phyloP scores from a whole-genome alignment of 1,284 basidiomycete genomes.

The Garcileccinum viscosum region DNA sequence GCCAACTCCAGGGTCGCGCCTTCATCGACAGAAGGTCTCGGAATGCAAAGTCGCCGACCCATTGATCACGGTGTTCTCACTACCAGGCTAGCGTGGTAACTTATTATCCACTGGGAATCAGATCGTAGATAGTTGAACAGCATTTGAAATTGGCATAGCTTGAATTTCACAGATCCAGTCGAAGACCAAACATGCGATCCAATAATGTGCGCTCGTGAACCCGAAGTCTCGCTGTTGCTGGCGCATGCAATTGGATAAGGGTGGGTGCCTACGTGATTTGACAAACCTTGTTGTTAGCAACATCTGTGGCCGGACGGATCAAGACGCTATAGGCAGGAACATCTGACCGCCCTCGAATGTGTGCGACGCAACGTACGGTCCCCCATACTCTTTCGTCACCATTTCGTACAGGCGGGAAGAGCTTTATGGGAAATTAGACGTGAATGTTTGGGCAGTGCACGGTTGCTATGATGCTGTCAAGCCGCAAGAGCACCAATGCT shows the following conservation, averaged over 20 bases:
- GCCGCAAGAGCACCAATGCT: conserved; percentile 65
- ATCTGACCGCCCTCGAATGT: background rate
- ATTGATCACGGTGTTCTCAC: background rate
- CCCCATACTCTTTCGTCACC: conserved; percentile 80
- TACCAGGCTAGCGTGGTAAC: background rate
- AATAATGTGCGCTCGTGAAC: background rate
- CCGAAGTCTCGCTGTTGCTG: background rate
- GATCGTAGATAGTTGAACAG: conserved; percentile 44
- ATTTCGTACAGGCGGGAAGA: conserved; percentile 96
- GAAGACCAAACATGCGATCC: conserved; percentile 43
- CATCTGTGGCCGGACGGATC: background rate
- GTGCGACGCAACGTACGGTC: conserved; percentile 92
- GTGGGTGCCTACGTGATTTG: background rate
- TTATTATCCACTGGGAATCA: background rate
- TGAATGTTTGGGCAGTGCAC: conserved; percentile 62
- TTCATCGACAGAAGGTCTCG: background rate
- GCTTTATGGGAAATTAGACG: conserved; percentile 85
- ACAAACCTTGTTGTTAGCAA: background rate
- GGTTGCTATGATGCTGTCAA: conserved; percentile 87
- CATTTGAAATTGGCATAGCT: conserved; percentile 65
- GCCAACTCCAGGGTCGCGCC: conserved; percentile 5
- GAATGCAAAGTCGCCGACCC: background rate
- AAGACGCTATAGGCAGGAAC: background rate
- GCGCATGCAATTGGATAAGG: background rate
- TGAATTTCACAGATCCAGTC: conserved; percentile 78